Percentiles rank a stretch among this genome's conserved stretches.
Evolutionary conservation across 2,329 filamentous ascomycete species (phyloP).

Genomic region (Penicillium sp.): DNA sequence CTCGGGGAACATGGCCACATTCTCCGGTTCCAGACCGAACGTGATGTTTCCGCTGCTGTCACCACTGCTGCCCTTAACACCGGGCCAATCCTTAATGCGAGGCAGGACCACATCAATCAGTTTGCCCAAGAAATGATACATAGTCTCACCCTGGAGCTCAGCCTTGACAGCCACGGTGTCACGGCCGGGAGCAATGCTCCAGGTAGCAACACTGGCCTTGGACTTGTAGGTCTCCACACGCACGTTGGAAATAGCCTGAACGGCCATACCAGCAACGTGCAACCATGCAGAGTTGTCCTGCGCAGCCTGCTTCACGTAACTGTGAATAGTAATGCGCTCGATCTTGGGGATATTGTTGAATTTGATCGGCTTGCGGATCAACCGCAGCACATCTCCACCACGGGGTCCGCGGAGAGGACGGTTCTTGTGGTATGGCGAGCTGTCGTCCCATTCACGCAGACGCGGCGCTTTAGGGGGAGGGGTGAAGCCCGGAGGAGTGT

Average conservation of each 20-base stretch:
- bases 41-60: constrained; percentile 85
- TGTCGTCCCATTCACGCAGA: constrained; percentile 82
- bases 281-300: constrained; percentile 71
- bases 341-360: constrained; percentile 86
- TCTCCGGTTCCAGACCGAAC: constrained; percentile 74
- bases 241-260: constrained; percentile 83
- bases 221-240: constrained; percentile 69
- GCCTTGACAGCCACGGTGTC: constrained; percentile 71
- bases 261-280: constrained; percentile 77
- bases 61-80: constrained; percentile 73
- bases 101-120: constrained; percentile 87
- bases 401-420: constrained; percentile 80
- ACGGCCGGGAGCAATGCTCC: constrained; percentile 70
- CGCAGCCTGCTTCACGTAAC: constrained; percentile 67
- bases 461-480: constrained; percentile 60
- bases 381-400: constrained; percentile 63
- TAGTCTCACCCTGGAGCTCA: constrained; percentile 74
- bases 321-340: constrained; percentile 76
- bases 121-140: constrained; percentile 89
- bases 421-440: constrained; percentile 92
- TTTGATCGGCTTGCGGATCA: constrained; percentile 59
- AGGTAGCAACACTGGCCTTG: constrained; percentile 70
- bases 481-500: constrained; percentile 76
- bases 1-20: constrained; percentile 85
- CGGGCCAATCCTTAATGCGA: constrained; percentile 93